Evolutionary conservation across 208 protist species (phyloP).

Genomic region (Trichomonas vaginalis): DNA sequence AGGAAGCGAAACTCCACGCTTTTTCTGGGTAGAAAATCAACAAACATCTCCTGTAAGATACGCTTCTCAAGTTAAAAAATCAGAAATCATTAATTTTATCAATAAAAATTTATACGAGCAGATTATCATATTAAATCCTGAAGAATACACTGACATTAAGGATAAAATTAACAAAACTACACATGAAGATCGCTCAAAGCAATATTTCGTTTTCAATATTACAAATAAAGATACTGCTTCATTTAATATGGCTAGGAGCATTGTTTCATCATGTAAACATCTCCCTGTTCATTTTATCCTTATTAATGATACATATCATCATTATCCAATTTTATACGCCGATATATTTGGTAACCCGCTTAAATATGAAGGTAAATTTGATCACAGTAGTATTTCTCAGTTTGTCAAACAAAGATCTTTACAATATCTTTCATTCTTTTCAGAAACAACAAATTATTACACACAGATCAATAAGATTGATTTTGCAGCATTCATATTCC

Average conservation of each 20-base stretch:
- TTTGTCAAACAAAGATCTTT: background rate
- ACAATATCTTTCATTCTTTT: background rate
- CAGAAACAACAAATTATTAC: background rate
- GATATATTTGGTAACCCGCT: background rate
- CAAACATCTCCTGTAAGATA: background rate
- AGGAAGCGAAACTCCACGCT: background rate
- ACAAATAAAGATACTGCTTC: background rate
- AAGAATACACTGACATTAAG: background rate
- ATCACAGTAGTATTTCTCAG: background rate
- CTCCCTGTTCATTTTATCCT: background rate
- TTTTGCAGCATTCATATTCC: background rate
- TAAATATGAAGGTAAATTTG: background rate
- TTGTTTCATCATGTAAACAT: background rate
- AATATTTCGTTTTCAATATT: background rate
- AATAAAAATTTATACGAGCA: background rate
- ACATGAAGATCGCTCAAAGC: background rate
- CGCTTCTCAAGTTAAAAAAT: background rate
- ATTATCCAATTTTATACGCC: background rate
- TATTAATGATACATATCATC: background rate
- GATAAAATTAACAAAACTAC: background rate
- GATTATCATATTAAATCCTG: background rate
- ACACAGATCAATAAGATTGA: background rate
- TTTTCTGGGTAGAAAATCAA: background rate
- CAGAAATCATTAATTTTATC: background rate
- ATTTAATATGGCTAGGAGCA: background rate